Percentiles rank a stretch among this genome's conserved stretches.
Conservation (phyloP, 2,329 filamentous ascomycete species). For the Colletotrichum sidae region DNA sequence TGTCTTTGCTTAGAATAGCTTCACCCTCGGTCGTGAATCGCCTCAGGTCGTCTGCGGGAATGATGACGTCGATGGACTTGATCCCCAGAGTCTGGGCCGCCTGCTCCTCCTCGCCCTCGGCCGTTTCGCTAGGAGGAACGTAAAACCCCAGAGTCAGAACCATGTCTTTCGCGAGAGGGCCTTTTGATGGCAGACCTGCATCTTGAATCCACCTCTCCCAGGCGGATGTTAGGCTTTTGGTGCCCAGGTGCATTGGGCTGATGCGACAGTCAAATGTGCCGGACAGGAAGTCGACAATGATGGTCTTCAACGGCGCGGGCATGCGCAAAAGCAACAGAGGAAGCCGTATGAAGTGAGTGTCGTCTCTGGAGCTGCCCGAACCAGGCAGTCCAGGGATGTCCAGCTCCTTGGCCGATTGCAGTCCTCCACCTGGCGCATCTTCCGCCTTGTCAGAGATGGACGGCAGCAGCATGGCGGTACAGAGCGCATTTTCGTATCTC, state of each 20-base stretch:
- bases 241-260: slow-evolving; percentile 61
- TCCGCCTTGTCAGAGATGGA: slow-evolving; percentile 30
- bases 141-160: slow-evolving; percentile 65
- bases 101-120: slow-evolving; percentile 28
- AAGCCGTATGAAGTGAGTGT: slow-evolving; percentile 56
- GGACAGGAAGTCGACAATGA: slow-evolving; percentile 63
- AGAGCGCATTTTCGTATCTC: slow-evolving; percentile 64
- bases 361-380: slow-evolving; percentile 28
- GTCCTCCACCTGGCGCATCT: not conserved
- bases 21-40: slow-evolving; percentile 59
- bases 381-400: slow-evolving; percentile 15
- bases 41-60: slow-evolving; percentile 59
- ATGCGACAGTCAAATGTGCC: slow-evolving; percentile 68
- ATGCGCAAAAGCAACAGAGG: slow-evolving; percentile 67
- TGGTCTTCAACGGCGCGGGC: slow-evolving; percentile 62
- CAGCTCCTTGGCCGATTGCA: slow-evolving; percentile 6
- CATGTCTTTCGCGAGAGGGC: slow-evolving; percentile 56
- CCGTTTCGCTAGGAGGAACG: slow-evolving; percentile 45
- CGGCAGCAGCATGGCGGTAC: slow-evolving; percentile 64
- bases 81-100: slow-evolving; percentile 46
- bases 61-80: slow-evolving; percentile 63
- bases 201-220: slow-evolving; percentile 65
- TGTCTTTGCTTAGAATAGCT: slow-evolving; percentile 31
- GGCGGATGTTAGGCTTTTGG: slow-evolving; percentile 59
- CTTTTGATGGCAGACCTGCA: slow-evolving; percentile 49